Conservation (phyloP, 148 eudicot genomes). For the Persicaria maculosa region DNA sequence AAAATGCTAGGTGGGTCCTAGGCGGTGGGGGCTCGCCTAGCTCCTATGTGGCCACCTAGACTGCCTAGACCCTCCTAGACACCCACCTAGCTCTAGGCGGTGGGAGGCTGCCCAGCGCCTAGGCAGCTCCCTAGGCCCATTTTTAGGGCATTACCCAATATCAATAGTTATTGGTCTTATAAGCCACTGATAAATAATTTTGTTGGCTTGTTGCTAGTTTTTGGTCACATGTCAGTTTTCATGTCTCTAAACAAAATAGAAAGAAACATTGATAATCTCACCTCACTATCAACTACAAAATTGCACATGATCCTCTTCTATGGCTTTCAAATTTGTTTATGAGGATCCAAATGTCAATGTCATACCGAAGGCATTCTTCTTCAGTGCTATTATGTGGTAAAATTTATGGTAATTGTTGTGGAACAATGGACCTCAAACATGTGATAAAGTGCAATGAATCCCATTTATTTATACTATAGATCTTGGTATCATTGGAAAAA, state of each 20-base stretch:
- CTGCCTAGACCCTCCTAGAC: no score
- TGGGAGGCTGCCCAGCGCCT: no score
- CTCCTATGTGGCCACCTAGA: no score
- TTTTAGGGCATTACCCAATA: no score
- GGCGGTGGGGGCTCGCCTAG: no score
- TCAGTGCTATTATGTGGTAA: background rate
- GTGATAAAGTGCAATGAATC: background rate
- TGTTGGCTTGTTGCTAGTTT: background rate
- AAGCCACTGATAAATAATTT: background rate
- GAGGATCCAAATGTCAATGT: background rate
- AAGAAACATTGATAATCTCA: background rate
- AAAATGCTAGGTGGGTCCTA: no score
- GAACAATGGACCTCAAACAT: background rate
- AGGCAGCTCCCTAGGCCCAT: no score
- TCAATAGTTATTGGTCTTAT: background rate
- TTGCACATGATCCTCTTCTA: background rate
- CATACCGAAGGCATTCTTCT: background rate
- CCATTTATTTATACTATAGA: background rate
- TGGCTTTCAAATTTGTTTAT: background rate
- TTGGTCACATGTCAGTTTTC: background rate
- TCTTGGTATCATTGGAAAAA: background rate
- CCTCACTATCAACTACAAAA: background rate
- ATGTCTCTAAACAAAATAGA: background rate
- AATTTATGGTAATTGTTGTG: background rate
- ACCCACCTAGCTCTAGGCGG: no score